These are phyloP conservation scores for Rasamsonia emersonii DNA, from an alignment of 2,329 filamentous ascomycete genomes.

Conservation along the genomic window DNA sequence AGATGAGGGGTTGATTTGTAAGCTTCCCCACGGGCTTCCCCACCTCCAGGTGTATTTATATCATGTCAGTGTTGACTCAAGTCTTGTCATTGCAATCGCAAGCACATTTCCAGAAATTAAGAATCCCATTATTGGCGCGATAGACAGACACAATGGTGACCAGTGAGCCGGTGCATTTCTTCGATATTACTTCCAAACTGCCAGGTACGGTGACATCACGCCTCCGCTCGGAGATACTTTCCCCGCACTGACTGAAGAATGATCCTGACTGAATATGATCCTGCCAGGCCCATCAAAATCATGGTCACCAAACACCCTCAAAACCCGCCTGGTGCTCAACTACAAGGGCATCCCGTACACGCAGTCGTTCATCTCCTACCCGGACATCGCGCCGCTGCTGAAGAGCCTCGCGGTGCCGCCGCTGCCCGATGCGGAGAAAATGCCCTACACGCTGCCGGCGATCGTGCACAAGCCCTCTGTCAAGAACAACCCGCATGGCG, in stretches of 20 bases:
- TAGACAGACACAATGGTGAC: conserved; percentile 12
- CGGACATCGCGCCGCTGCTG: conserved; percentile 20
- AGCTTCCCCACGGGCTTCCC: too few relatives aligned
- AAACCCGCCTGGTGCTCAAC: conserved; percentile 17
- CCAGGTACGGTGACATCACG: conserved; percentile 12
- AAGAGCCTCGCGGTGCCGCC: conserved; percentile 16
- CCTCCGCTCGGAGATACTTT: conserved; percentile 1
- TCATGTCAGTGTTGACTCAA: too few relatives aligned
- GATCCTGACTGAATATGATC: conserved; percentile 2
- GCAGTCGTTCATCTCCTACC: conserved; percentile 19
- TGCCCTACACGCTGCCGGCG: conserved; percentile 24
- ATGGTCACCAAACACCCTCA: conserved; percentile 21
- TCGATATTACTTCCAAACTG: conserved; percentile 23
- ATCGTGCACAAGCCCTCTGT: conserved; percentile 21
- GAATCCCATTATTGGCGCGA: neutral
- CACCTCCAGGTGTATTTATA: too few relatives aligned
- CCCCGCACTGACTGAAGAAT: neutral
- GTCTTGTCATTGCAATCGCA: too few relatives aligned
- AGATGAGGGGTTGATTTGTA: too few relatives aligned
- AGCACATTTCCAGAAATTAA: too few relatives aligned
- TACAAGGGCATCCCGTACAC: conserved; percentile 20
- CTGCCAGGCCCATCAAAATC: conserved; percentile 19
- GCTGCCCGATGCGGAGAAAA: conserved; percentile 5
- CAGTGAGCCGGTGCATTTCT: conserved; percentile 23
- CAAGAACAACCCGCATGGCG: conserved; percentile 15